A percentile compares a stretch with the other conserved stretches of the same genome.
Evolutionary conservation across 2,329 filamentous ascomycete species (phyloP).

Genomic region (Pseudopyrenochaeta lycopersici): DNA sequence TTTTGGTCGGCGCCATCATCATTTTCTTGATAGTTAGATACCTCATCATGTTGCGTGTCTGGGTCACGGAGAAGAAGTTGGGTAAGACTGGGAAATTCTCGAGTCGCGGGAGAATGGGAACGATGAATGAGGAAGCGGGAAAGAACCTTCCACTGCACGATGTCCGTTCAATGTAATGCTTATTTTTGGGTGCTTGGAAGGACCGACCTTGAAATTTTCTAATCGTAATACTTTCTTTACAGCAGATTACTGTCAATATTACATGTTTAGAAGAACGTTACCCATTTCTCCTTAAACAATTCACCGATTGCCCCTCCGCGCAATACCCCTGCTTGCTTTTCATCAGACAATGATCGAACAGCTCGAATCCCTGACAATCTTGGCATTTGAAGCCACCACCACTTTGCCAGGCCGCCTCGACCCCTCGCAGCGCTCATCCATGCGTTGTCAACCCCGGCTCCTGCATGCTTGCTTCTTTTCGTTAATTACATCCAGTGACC

Average conservation of each 20-base stretch:
- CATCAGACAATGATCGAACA: conserved; percentile 4
- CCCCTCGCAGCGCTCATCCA: conserved; percentile 14
- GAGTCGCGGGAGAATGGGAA: conserved; percentile 7
- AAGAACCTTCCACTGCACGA: conserved; percentile 31
- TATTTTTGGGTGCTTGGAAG: background rate
- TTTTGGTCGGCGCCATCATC: conserved; percentile 50
- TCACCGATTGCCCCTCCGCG: conserved; percentile 3
- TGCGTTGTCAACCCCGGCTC: conserved; percentile 8
- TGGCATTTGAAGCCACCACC: conserved; percentile 19
- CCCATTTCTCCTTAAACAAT: background rate
- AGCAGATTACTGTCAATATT: conserved; percentile 11
- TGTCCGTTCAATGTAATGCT: conserved; percentile 23
- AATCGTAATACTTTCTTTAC: conserved; percentile 8
- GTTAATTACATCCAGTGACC: conserved; percentile 9
- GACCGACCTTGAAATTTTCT: background rate
- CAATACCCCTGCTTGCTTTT: conserved; percentile 9
- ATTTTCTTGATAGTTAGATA: conserved; percentile 54
- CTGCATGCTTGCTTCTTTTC: conserved; percentile 23
- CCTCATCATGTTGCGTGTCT: conserved; percentile 49
- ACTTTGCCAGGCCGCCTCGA: conserved; percentile 1
- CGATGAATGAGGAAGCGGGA: conserved; percentile 21
- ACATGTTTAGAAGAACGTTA: background rate
- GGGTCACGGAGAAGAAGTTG: conserved; percentile 56
- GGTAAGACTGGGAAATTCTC: conserved; percentile 50
- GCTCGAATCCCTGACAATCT: conserved; percentile 11